Evolutionary conservation across 805 yeast genomes (phyloP), one percentile per base, ranked within the genome.

Genomic region (Ogataea paraovalis): DNA sequence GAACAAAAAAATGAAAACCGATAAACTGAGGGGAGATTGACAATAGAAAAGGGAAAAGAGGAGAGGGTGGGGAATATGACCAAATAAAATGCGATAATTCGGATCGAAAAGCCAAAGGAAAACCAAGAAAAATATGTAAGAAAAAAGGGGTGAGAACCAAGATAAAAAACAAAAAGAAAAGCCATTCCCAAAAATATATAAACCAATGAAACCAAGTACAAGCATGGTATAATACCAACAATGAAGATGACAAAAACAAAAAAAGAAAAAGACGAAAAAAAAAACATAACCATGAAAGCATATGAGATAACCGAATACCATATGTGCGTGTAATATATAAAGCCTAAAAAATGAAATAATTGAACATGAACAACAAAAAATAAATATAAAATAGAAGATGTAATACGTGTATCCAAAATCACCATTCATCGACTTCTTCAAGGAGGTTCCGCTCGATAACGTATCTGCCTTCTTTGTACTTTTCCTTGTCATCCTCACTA

Each of bases 401-500:
- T 13, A 25, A 19, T 32, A 7, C 32, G 39, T 6, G 34, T 8
- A 30, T 7, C 5, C 16, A 14, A 16, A 19, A n/a, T 2, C 37
- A 19, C 45, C 42, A 60, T 41, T 41, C 25, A 20, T 56, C 60
- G 37, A 52, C 60, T 38, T 51, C 60, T 47, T 62, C 65, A 30
- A 62, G 46, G 21, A 52, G 46, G 18, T 49, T 56, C n/a, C 54
- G 44, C 51, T 67, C 71, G 44, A 67, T 60, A 25, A 67, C 70
- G 44, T 49, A 67, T 28, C 66, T 56, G n/a, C 65, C 64, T 47
- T 61, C 63, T 45, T 67, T 67, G 44, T 67, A 67, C 39, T 54
- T 60, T 48, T 67, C 65, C 22, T 55, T 50, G 6, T 52, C 48
- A 28, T 58, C 56, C 28, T 64, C 63, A 43, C 66, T 55, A 40